Conservation (phyloP, 305 asterid genomes). For the Solanum chacoense region DNA sequence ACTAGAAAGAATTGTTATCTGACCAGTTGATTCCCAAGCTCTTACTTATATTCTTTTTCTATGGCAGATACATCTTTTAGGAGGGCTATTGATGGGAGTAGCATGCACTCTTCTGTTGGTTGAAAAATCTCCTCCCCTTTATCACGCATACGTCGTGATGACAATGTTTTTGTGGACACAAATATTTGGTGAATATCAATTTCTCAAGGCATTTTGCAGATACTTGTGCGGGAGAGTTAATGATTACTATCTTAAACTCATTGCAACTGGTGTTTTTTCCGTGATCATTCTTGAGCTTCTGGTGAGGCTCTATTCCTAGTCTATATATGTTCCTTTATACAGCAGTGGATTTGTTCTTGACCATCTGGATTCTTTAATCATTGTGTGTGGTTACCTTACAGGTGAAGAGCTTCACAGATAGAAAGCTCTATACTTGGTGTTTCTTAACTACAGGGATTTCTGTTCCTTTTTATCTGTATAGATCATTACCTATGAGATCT, state of each 20-base stretch:
- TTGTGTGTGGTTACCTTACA: slow-evolving; percentile 20
- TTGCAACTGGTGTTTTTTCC: slow-evolving; percentile 37
- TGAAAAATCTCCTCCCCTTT: slow-evolving; percentile 86
- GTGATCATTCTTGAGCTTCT: slow-evolving; percentile 78
- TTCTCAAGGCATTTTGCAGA: slow-evolving; percentile 57
- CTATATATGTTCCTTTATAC: slow-evolving; percentile 6
- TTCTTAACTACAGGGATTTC: slow-evolving; percentile 62
- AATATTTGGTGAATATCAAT: slow-evolving; percentile 64
- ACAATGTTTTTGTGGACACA: slow-evolving; percentile 86
- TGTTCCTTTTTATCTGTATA: slow-evolving; percentile 52
- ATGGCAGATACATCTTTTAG: slow-evolving; percentile 53
- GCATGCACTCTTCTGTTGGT: slow-evolving; percentile 45
- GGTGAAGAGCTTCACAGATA: slow-evolving; percentile 88
- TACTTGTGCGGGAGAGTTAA: slow-evolving; percentile 32
- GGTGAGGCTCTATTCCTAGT: slow-evolving; percentile 32
- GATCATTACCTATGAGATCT: slow-evolving; percentile 40
- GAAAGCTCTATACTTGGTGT: slow-evolving; percentile 84
- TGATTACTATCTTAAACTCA: slow-evolving; percentile 34
- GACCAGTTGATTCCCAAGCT: neutral
- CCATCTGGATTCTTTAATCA: slow-evolving; percentile 4
- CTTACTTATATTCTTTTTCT: neutral
- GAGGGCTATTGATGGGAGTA: slow-evolving; percentile 51
- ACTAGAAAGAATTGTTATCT: neutral
- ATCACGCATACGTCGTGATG: slow-evolving; percentile 77
- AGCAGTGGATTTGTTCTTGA: neutral